phyloP scores from a whole-genome alignment of 179 eudicot species.

The Beta macrorhiza region DNA sequence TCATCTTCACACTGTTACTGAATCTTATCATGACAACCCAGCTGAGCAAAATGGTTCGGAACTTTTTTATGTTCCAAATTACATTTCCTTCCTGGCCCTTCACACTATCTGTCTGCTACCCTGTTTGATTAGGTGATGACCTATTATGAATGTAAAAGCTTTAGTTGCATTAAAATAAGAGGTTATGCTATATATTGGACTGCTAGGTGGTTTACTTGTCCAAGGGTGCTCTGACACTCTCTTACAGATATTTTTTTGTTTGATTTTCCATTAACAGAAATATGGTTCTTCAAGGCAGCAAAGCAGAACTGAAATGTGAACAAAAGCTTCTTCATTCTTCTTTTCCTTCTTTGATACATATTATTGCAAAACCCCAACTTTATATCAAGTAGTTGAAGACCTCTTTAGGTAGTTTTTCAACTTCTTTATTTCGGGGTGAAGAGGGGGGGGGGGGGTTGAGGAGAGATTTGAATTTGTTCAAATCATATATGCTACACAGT shows the following conservation, averaged over 20 bases:
- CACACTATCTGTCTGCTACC: background rate
- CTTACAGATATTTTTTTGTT: background rate
- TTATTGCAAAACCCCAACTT: too few species aligned
- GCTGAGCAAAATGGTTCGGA: constrained; percentile 77
- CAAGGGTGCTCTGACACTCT: background rate
- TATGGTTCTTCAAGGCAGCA: background rate
- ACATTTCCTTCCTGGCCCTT: constrained; percentile 9
- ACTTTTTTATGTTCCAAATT: constrained; percentile 8
- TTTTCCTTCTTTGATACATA: constrained; percentile 4
- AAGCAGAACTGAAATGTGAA: background rate
- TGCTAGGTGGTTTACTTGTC: background rate
- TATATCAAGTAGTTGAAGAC: constrained; percentile 1
- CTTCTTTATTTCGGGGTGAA: background rate
- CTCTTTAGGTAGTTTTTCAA: background rate
- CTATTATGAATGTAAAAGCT: background rate
- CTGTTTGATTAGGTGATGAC: background rate
- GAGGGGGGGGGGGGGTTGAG: background rate
- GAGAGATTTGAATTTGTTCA: background rate
- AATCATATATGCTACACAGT: background rate
- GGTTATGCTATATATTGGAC: background rate
- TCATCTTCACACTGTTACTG: constrained; percentile 78
- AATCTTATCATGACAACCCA: constrained; percentile 70
- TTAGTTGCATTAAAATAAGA: background rate
- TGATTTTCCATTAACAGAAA: too few species aligned
- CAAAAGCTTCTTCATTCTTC: background rate